Conservation (phyloP, 768 basidiomycete genomes). For the Amanita rubescens region DNA sequence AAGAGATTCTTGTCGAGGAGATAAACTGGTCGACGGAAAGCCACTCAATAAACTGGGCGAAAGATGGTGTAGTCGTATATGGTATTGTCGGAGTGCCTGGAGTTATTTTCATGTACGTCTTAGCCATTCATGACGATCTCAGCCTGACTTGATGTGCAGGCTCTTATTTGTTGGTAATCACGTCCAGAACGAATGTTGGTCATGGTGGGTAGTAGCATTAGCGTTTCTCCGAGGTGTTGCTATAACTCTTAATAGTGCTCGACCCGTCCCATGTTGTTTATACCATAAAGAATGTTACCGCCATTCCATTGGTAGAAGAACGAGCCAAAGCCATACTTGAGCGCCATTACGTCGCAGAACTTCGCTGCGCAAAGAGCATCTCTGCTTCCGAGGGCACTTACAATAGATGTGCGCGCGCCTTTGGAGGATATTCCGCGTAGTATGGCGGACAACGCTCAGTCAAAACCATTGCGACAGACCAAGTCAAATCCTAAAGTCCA, state of each 20-base stretch:
- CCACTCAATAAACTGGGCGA: slow-evolving; percentile 38
- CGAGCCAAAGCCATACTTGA: slow-evolving; percentile 49
- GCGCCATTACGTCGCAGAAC: slow-evolving; percentile 46
- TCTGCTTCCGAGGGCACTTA: slow-evolving; percentile 25
- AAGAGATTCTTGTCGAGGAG: slow-evolving; percentile 46
- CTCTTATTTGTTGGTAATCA: slow-evolving; percentile 72
- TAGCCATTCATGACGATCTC: slow-evolving; percentile 7
- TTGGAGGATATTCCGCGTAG: neutral
- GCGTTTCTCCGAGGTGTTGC: neutral
- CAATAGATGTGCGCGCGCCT: slow-evolving; percentile 2
- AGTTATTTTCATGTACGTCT: slow-evolving; percentile 60
- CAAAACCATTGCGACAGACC: neutral
- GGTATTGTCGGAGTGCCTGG: slow-evolving; percentile 72
- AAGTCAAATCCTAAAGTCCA: neutral
- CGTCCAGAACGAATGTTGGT: slow-evolving; percentile 54
- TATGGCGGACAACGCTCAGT: neutral
- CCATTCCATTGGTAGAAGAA: slow-evolving; percentile 65
- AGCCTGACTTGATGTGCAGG: slow-evolving; percentile 31
- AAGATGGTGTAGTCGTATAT: slow-evolving; percentile 47
- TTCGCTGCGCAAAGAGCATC: slow-evolving; percentile 38
- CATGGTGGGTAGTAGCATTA: slow-evolving; percentile 40
- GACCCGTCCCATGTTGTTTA: slow-evolving; percentile 57
- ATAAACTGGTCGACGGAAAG: slow-evolving; percentile 35
- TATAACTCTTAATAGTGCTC: slow-evolving; percentile 42
- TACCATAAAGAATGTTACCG: slow-evolving; percentile 57